Evolutionary conservation across 202 grass and related monocot species (phyloP), one percentile per base, ranked within the genome.

Genomic region (Bolboschoenoplectus hybrid): DNA sequence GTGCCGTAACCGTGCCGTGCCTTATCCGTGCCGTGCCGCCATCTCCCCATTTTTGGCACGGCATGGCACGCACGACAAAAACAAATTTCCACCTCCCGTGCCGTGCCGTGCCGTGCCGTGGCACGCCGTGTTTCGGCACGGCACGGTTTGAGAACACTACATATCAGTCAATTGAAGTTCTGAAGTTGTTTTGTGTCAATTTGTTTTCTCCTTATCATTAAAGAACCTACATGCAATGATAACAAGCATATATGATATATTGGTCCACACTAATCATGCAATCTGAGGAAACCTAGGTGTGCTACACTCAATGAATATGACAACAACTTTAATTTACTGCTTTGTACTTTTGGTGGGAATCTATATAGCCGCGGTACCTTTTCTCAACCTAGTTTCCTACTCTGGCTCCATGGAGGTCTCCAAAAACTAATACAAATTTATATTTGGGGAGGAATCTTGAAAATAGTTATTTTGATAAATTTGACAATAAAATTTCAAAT

Each of bases 301-400:
- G 74, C 50, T 57, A n/a, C 51, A 78, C 32, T 39, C 49, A 49
- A 51, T 51, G 74, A 36, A 56, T 52, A 78, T 39, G 50, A 40
- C 51, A 56, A 77, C 50, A 56, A 78, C 13, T 77, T 77, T 14
- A 53, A 38, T 56, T 76, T 77, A 56, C 50, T 77, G 49, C 36
- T 76, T 53, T 74, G 71, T 52, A 76, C 47, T 36, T 73, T 36
- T 34, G 71, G 46, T 51, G 71, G 52, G 71, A 52, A 75, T 75
- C 71, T 34, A 45, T 50, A 74, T 49, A 36, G 12, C 65, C 14
- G 36, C 35, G 35, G 14, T 40, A 67, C 10, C 35, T 36, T 67
- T 13, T 3, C 65, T n/a, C 17, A 7, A 20, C 57, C 17, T 61
- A 61, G 57, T 17, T 61, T 61, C 57, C 57, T 61, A 61, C 57